Conservation (phyloP, 352 stramenopile species). For the Aphanomyces invadans region DNA sequence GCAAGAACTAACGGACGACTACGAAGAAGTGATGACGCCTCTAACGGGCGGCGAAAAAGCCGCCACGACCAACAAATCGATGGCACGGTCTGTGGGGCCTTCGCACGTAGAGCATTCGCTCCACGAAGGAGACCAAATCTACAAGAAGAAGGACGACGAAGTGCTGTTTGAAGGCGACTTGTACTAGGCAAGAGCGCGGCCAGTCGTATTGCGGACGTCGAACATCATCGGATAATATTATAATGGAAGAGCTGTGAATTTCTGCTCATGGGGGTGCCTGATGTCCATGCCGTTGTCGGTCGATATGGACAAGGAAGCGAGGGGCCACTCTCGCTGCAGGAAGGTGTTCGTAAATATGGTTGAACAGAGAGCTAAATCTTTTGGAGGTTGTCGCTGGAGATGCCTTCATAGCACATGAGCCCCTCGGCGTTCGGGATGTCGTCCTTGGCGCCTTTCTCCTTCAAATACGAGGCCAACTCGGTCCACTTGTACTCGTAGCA, state of each 20-base stretch:
- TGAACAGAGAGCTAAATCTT: constrained; percentile 30
- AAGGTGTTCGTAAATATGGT: background rate
- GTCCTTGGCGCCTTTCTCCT: constrained; percentile 90
- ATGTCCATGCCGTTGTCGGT: too few relatives aligned
- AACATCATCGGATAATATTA: constrained; percentile 15
- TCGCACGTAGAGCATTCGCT: constrained; percentile 68
- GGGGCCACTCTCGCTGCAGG: too few relatives aligned
- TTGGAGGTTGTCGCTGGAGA: constrained; percentile 46
- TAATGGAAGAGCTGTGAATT: constrained; percentile 3
- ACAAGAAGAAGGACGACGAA: constrained; percentile 74
- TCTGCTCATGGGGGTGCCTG: background rate
- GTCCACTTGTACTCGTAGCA: constrained; percentile 90
- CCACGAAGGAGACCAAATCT: constrained; percentile 84
- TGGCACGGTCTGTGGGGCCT: constrained; percentile 59
- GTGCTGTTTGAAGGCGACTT: constrained; percentile 85
- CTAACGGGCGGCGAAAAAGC: constrained; percentile 63
- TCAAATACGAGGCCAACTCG: constrained; percentile 90
- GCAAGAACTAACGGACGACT: constrained; percentile 82
- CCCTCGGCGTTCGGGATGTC: constrained; percentile 85
- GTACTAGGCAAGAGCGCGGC: constrained; percentile 32
- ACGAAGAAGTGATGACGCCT: constrained; percentile 88
- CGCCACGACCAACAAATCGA: constrained; percentile 33
- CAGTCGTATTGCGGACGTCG: background rate
- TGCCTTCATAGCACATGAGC: constrained; percentile 93
- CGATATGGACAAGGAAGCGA: too few relatives aligned